Evolutionary conservation across 768 basidiomycete genomes (phyloP).

Genomic region (Vararia minispora): DNA sequence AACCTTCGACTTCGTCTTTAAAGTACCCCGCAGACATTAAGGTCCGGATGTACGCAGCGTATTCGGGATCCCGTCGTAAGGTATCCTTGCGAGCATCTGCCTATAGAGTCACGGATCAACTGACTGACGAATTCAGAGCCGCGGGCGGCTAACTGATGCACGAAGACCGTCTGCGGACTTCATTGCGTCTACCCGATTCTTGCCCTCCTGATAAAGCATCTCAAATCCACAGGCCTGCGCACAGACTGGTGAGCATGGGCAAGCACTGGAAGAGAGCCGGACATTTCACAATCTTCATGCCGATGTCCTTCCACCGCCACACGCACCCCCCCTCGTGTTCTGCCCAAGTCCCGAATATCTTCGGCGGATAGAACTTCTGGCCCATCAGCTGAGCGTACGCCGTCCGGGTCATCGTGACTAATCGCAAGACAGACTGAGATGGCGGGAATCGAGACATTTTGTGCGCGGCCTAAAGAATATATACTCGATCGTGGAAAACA

Average conservation of each 20-base stretch:
- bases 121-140: neutral
- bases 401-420: constrained; percentile 74
- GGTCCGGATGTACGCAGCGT: constrained; percentile 57
- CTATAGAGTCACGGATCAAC: constrained; percentile 25
- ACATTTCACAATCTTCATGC: constrained; percentile 78
- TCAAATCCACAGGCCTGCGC: constrained; percentile 87
- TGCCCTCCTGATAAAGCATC: constrained; percentile 86
- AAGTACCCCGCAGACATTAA: constrained; percentile 67
- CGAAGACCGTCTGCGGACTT: constrained; percentile 26
- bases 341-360: constrained; percentile 68
- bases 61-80: constrained; percentile 55
- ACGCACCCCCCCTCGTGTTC: constrained; percentile 53
- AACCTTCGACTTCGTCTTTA: constrained; percentile 65
- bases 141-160: constrained; percentile 34
- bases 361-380: constrained; percentile 88
- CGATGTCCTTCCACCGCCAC: constrained; percentile 73
- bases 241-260: neutral
- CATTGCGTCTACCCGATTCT: constrained; percentile 35
- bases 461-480: constrained; percentile 54
- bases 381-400: constrained; percentile 90
- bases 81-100: constrained; percentile 56
- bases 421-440: constrained; percentile 42
- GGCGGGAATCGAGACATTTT: constrained; percentile 89
- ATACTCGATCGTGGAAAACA: neutral
- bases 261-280: neutral